Evolutionary conservation across 495 filamentous ascomycete species (phyloP).

Genomic region (Daldinia childiae): DNA sequence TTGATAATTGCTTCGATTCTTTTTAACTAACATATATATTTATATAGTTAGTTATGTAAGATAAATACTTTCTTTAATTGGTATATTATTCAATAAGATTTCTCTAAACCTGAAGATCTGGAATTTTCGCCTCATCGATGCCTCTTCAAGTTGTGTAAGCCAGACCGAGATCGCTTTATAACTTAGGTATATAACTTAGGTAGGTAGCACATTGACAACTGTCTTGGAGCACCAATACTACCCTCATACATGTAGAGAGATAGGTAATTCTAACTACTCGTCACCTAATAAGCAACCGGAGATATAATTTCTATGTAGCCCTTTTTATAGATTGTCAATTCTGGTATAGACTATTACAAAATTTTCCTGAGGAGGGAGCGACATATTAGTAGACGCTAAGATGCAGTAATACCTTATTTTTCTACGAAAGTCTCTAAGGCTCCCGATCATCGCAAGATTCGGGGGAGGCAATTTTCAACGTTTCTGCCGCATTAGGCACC

Average conservation of each 20-base stretch:
- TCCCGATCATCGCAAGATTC: constrained; percentile 12
- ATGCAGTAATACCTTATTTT: neutral
- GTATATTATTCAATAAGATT: neutral
- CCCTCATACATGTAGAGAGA: constrained; percentile 7
- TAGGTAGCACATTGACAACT: constrained; percentile 21
- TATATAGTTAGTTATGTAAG: neutral
- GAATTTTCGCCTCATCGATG: constrained; percentile 14
- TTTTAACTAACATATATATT: neutral
- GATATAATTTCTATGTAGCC: neutral
- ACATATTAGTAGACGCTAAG: constrained; percentile 4
- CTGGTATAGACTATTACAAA: neutral
- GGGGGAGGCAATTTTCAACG: constrained; percentile 1
- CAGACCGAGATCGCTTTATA: constrained; percentile 13
- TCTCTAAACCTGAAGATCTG: constrained; percentile 8
- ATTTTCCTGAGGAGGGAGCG: constrained; percentile 9
- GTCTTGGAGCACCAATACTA: constrained; percentile 29
- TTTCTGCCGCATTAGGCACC: constrained; percentile 12
- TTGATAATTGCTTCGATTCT: constrained; percentile 2
- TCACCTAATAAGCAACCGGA: neutral
- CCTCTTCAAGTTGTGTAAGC: constrained; percentile 7
- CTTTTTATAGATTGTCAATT: neutral
- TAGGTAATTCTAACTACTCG: neutral
- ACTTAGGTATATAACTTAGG: constrained; percentile 2
- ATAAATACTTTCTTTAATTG: constrained; percentile 18
- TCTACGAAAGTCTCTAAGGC: constrained; percentile 16